phyloP scores from a whole-genome alignment of 106 monocot genomes.

The Phalaenopsis aphrodite region DNA sequence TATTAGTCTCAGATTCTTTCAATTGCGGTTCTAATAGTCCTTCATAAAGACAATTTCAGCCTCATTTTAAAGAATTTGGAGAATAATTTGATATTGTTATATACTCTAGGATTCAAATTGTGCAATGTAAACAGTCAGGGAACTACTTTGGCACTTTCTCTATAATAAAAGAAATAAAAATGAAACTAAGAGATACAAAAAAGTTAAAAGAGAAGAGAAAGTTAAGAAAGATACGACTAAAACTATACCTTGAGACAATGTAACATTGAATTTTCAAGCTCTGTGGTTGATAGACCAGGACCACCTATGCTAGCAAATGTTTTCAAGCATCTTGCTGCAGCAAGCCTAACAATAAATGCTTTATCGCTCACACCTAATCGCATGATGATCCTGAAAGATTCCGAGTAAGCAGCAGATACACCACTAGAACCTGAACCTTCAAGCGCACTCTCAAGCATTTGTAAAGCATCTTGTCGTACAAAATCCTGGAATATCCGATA shows the following conservation, averaged over 20 bases:
- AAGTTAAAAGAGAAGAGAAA: constrained; percentile 2
- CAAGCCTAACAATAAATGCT: constrained; percentile 70
- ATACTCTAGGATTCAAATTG: no score
- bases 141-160: no score
- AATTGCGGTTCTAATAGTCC: no score
- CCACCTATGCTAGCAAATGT: constrained; percentile 77
- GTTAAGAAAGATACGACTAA: not conserved
- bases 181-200: constrained; percentile 1
- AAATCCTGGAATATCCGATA: constrained; percentile 50
- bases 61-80: not conserved
- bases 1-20: no score
- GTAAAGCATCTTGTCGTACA: constrained; percentile 93
- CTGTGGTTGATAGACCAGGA: constrained; percentile 65
- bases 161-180: not conserved
- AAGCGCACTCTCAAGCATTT: constrained; percentile 88
- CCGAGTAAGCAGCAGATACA: constrained; percentile 62
- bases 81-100: no score
- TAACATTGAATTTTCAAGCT: constrained; percentile 71
- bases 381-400: constrained; percentile 79
- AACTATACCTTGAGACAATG: constrained; percentile 67
- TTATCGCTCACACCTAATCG: constrained; percentile 73
- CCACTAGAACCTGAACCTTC: constrained; percentile 80
- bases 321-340: constrained; percentile 88
- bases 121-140: no score
- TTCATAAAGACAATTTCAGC: no score